Evolutionary conservation across 768 basidiomycete genomes (phyloP).

Genomic region (Lentinula aciculospora): DNA sequence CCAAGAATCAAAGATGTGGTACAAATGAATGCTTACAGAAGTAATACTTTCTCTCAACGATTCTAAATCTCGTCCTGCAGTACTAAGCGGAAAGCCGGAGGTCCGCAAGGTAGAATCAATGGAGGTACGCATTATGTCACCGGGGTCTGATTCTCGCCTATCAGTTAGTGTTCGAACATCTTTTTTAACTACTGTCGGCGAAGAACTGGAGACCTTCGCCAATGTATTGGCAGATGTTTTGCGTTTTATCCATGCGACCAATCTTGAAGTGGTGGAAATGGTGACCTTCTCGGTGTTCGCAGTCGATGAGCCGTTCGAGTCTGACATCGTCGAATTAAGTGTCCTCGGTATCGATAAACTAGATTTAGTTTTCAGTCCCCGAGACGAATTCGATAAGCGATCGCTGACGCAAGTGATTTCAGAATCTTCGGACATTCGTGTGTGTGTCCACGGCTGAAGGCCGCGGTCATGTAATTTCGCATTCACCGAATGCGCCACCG

Average conservation of each 20-base stretch:
- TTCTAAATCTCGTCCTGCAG: slow-evolving; percentile 51
- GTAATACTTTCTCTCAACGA: slow-evolving; percentile 48
- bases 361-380: not conserved
- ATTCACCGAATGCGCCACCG: slow-evolving; percentile 37
- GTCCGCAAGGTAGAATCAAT: slow-evolving; percentile 33
- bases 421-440: slow-evolving; percentile 66
- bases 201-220: not conserved
- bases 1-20: not conserved
- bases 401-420: slow-evolving; percentile 44
- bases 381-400: slow-evolving; percentile 14
- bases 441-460: slow-evolving; percentile 28
- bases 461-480: slow-evolving; percentile 34
- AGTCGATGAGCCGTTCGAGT: not conserved
- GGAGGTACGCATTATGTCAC: slow-evolving; percentile 26
- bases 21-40: slow-evolving; percentile 33
- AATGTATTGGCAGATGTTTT: not conserved
- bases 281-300: not conserved
- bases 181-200: not conserved
- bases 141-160: slow-evolving; percentile 33
- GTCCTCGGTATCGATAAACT: not conserved
- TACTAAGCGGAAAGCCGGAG: slow-evolving; percentile 43
- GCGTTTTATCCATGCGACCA: slow-evolving; percentile 7
- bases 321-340: not conserved
- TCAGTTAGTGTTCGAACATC: slow-evolving; percentile 12
- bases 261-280: not conserved